phyloP scores from a whole-genome alignment of 495 filamentous ascomycete species.

The Penicillium taxi region DNA sequence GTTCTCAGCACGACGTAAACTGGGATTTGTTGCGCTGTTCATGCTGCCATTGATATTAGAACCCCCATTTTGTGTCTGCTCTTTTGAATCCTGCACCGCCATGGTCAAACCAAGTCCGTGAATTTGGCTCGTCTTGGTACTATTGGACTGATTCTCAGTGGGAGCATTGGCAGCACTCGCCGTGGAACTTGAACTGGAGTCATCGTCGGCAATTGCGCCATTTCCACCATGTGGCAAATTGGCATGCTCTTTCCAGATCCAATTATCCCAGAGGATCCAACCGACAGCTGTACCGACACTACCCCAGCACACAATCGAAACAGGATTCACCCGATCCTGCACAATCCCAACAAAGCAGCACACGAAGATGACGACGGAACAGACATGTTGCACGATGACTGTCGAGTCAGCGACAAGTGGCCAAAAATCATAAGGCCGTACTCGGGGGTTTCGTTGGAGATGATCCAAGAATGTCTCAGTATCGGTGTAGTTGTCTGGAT shows the following conservation, averaged over 20 bases:
- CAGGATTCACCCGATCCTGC: slow-evolving; percentile 73
- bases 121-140: slow-evolving; percentile 25
- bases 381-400: slow-evolving; percentile 94
- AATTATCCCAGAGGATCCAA: slow-evolving; percentile 86
- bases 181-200: slow-evolving; percentile 41
- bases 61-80: slow-evolving; percentile 17
- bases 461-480: slow-evolving; percentile 92
- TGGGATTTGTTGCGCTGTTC: slow-evolving; percentile 2
- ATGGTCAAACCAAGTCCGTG: slow-evolving; percentile 45
- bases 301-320: slow-evolving; percentile 77
- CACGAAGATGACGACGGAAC: slow-evolving; percentile 86
- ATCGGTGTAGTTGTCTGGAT: slow-evolving; percentile 98
- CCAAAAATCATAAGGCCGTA: slow-evolving; percentile 97
- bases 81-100: slow-evolving; percentile 21
- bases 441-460: slow-evolving; percentile 87
- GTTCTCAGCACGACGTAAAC: neutral
- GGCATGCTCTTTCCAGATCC: slow-evolving; percentile 59
- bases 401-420: slow-evolving; percentile 90
- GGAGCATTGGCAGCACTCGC: slow-evolving; percentile 30
- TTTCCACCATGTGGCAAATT: slow-evolving; percentile 28
- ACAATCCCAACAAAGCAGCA: slow-evolving; percentile 90
- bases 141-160: slow-evolving; percentile 15
- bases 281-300: slow-evolving; percentile 77
- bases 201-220: slow-evolving; percentile 35
- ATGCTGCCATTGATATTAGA: slow-evolving; percentile 11